Conservation (phyloP, 2,329 filamentous ascomycete genomes). For the Colletotrichum sp. region DNA sequence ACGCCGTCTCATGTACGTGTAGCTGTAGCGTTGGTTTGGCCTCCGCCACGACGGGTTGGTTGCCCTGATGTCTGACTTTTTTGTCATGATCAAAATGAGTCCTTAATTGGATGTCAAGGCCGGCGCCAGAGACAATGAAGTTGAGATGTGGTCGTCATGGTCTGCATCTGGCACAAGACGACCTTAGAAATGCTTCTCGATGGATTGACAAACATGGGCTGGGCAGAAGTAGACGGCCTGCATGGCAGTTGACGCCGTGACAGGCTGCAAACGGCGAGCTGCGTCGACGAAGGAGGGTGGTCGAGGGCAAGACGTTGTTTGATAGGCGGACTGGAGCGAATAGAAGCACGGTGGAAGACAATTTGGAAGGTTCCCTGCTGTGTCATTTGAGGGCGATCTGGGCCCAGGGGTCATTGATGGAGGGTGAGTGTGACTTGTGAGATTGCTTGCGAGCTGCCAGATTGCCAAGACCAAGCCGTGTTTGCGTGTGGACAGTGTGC, state of each 20-base stretch:
- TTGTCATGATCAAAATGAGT: neutral
- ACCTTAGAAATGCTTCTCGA: neutral
- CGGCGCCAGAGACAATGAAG: neutral
- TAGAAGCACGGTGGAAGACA: slow-evolving; percentile 9
- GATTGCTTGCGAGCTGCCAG: neutral
- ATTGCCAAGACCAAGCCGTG: neutral
- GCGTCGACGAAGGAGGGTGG: neutral
- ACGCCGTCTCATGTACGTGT: neutral
- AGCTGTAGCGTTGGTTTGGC: neutral
- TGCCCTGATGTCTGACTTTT: neutral
- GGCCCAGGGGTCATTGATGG: neutral
- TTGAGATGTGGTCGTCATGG: neutral
- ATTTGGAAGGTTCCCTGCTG: slow-evolving; percentile 7
- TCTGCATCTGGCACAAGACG: neutral
- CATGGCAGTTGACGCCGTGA: neutral
- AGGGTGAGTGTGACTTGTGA: neutral
- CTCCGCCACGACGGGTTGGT: neutral
- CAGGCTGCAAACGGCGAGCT: neutral
- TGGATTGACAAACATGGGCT: neutral
- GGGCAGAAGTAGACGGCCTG: neutral
- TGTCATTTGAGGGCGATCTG: slow-evolving; percentile 2
- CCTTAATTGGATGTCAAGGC: neutral
- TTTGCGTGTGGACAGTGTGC: neutral
- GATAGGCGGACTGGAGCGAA: slow-evolving; percentile 5
- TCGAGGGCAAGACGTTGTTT: neutral